Evolutionary conservation across 2,329 filamentous ascomycete genomes (phyloP).

Genomic region (Kalmusia sp.): DNA sequence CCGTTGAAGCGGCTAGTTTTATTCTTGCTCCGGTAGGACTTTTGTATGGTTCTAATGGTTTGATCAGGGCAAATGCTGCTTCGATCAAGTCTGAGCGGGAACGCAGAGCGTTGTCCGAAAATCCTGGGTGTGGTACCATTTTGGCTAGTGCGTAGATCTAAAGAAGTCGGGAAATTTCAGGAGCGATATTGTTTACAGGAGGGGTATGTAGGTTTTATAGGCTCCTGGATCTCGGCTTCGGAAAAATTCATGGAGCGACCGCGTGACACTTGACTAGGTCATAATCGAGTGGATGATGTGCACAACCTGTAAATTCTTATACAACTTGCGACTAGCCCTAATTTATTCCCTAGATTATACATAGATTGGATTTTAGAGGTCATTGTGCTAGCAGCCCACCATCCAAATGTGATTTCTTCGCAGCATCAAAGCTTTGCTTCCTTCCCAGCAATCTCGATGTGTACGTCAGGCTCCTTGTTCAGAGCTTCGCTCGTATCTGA

Average conservation of each 20-base stretch:
- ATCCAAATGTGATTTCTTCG: neutral
- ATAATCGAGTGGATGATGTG: too few species aligned
- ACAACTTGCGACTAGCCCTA: too few species aligned
- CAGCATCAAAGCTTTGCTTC: conserved; percentile 1
- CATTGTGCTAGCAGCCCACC: too few species aligned
- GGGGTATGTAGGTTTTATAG: neutral
- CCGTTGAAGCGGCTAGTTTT: conserved; percentile 23
- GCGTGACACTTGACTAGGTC: neutral
- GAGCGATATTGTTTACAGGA: neutral
- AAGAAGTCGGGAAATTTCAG: neutral
- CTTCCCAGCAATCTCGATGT: conserved; percentile 9
- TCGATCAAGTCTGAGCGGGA: conserved; percentile 14
- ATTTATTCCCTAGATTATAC: too few species aligned
- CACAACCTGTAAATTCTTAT: too few species aligned
- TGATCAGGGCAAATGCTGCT: conserved; percentile 16
- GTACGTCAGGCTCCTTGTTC: conserved; percentile 10
- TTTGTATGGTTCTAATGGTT: conserved; percentile 21
- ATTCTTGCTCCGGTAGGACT: conserved; percentile 19
- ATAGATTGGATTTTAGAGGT: too few species aligned
- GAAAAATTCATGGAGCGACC: neutral
- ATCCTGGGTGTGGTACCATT: conserved; percentile 21
- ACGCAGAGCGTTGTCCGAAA: conserved; percentile 23
- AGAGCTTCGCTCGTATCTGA: conserved; percentile 6
- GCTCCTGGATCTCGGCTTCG: neutral
- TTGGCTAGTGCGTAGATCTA: neutral